Evolutionary conservation across 192 early-diverging fungal genomes (phyloP).

Genomic region (Backusella morwellensis): DNA sequence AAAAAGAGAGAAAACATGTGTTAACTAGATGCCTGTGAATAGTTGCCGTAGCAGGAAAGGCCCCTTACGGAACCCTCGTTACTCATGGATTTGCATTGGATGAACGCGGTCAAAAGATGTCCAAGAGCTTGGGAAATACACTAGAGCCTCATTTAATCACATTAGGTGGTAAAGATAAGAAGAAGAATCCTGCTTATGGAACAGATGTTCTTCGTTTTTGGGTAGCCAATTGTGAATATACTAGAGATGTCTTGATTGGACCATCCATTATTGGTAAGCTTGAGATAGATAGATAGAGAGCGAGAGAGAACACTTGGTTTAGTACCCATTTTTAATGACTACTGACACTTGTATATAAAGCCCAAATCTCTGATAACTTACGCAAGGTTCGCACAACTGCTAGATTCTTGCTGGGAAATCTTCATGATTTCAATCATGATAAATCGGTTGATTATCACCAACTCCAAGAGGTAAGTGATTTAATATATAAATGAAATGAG

Average conservation of each 20-base stretch:
- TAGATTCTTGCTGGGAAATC: constrained; percentile 76
- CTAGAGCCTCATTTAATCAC: constrained; percentile 64
- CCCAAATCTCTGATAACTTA: constrained; percentile 60
- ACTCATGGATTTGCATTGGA: constrained; percentile 87
- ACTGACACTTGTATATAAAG: constrained; percentile 16
- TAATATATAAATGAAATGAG: not conserved
- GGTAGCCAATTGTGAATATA: constrained; percentile 76
- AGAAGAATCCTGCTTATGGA: constrained; percentile 71
- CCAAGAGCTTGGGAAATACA: constrained; percentile 80
- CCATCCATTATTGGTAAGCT: constrained; percentile 52
- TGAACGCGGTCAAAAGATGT: constrained; percentile 78
- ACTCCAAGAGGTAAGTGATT: constrained; percentile 37
- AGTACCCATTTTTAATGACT: not conserved
- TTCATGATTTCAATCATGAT: constrained; percentile 54
- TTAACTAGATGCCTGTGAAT: not conserved
- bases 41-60: constrained; percentile 62
- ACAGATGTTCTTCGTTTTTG: constrained; percentile 72
- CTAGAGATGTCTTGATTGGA: constrained; percentile 70
- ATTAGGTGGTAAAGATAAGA: constrained; percentile 64
- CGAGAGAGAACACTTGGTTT: not conserved
- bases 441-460: constrained; percentile 48
- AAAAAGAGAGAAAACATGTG: not conserved
- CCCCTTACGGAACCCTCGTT: constrained; percentile 67
- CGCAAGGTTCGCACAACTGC: constrained; percentile 76
- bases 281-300: no score